phyloP scores from a whole-genome alignment of 2,329 filamentous ascomycete species.

The Cytospora leucostoma region DNA sequence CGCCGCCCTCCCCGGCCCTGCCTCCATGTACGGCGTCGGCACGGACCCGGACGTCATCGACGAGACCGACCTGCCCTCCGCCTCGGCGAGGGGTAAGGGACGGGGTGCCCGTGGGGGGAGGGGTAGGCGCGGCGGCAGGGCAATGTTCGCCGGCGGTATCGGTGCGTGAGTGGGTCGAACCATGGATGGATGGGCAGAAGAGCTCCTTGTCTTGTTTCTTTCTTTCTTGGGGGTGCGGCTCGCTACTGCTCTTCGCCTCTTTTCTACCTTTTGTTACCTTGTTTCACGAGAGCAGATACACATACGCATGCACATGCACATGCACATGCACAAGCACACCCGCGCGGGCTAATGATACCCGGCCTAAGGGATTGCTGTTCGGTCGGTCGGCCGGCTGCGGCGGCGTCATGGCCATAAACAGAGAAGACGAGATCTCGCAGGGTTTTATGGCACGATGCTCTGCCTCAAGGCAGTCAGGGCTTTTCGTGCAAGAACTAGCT shows the following conservation, averaged over 20 bases:
- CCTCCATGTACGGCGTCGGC: constrained; percentile 25
- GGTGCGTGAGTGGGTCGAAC: constrained; percentile 24
- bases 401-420: neutral
- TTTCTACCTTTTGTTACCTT: too few species aligned
- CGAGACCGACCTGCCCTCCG: constrained; percentile 28
- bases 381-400: neutral
- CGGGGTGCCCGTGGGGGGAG: constrained; percentile 23
- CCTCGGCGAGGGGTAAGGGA: constrained; percentile 15
- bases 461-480: neutral
- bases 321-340: neutral
- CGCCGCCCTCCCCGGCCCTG: neutral
- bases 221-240: neutral
- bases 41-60: constrained; percentile 30
- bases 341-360: neutral
- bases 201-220: neutral
- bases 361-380: neutral
- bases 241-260: too few species aligned
- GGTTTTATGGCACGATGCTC: neutral
- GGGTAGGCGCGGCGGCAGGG: constrained; percentile 22
- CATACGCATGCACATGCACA: too few species aligned
- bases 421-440: too few species aligned
- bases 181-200: neutral
- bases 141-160: constrained; percentile 28
- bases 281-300: too few species aligned
- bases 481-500: neutral